Conservation (phyloP, 2,329 filamentous ascomycete species). For the Aureobasidium namibiae region DNA sequence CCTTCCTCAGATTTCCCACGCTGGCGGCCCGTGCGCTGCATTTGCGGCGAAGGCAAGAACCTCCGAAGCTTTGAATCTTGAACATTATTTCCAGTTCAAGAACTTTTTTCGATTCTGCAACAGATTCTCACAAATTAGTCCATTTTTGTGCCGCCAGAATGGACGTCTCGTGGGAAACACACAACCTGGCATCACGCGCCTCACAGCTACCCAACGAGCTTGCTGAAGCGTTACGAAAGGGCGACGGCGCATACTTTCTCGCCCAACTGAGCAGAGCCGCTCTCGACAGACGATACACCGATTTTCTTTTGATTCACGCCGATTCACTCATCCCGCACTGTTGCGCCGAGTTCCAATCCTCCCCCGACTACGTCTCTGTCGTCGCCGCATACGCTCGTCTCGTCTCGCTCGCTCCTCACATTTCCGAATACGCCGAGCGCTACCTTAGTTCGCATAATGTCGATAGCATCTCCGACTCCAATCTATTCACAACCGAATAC, state of each 20-base stretch:
- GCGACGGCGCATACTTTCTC: conserved; percentile 58
- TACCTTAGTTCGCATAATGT: conserved; percentile 11
- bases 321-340: conserved; percentile 71
- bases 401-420: conserved; percentile 71
- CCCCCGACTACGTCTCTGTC: conserved; percentile 32
- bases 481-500: conserved; percentile 16
- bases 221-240: conserved; percentile 55
- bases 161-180: conserved; percentile 15
- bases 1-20: conserved; percentile 7
- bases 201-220: conserved; percentile 62
- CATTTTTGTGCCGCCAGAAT: conserved; percentile 10
- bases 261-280: conserved; percentile 62
- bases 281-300: conserved; percentile 61
- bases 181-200: conserved; percentile 26
- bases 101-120: no score
- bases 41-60: conserved; percentile 10
- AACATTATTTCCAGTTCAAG: neutral
- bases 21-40: neutral
- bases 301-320: conserved; percentile 66
- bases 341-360: conserved; percentile 47
- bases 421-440: conserved; percentile 64
- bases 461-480: conserved; percentile 12
- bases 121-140: no score
- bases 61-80: conserved; percentile 11
- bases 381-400: conserved; percentile 71